These are phyloP conservation scores for Kodamaea laetipori DNA, from an alignment of 805 yeast species.

Conservation along the genomic window DNA sequence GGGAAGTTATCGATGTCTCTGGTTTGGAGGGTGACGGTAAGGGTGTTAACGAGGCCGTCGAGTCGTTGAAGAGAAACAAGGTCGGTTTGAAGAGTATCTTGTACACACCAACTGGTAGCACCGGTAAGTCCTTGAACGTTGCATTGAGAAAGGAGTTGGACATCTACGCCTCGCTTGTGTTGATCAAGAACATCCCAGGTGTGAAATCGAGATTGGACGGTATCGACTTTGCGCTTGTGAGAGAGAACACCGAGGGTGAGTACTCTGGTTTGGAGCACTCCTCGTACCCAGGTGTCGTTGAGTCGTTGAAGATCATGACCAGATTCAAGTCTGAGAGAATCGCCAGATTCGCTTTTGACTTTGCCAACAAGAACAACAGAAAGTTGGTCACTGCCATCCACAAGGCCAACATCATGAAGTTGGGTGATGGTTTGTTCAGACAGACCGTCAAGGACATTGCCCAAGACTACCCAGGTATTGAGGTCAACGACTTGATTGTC, in stretches of 20 bases:
- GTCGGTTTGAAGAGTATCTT: slow-evolving; percentile 96
- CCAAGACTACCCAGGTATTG: slow-evolving; percentile 80
- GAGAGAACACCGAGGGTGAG: slow-evolving; percentile 99
- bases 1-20: slow-evolving; percentile 63
- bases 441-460: slow-evolving; percentile 84
- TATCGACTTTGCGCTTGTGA: slow-evolving; percentile 89
- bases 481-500: slow-evolving; percentile 89
- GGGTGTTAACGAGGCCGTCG: slow-evolving; percentile 80
- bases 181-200: slow-evolving; percentile 92
- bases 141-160: slow-evolving; percentile 96
- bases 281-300: slow-evolving; percentile 97
- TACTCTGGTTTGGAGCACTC: slow-evolving; percentile 98
- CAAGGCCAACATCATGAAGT: slow-evolving; percentile 98
- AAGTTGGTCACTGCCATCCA: slow-evolving; percentile 93
- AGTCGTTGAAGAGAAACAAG: slow-evolving; percentile 91
- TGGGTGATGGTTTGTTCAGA: slow-evolving; percentile 97
- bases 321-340: slow-evolving; percentile 94
- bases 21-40: slow-evolving; percentile 53
- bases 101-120: slow-evolving; percentile 80
- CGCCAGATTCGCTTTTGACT: slow-evolving; percentile 96
- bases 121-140: slow-evolving; percentile 87
- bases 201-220: slow-evolving; percentile 86
- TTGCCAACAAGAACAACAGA: slow-evolving; percentile 90
- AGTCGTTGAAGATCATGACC: slow-evolving; percentile 93
- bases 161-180: slow-evolving; percentile 91